phyloP scores from a whole-genome alignment of 2,329 filamentous ascomycete species.

The Monascus ruber region DNA sequence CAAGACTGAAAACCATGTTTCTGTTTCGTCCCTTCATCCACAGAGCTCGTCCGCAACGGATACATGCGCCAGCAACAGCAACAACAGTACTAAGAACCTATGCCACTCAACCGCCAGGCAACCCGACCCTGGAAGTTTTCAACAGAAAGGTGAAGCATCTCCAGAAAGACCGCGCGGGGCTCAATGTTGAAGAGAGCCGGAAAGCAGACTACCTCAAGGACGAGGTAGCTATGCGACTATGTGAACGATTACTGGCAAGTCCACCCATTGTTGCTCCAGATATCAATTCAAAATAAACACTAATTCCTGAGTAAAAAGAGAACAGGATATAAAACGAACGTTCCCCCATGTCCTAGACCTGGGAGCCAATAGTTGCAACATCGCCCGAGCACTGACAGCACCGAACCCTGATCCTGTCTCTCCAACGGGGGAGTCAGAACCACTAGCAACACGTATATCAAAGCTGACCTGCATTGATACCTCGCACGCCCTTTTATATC shows the following conservation, averaged over 20 bases:
- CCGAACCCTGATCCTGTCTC: slow-evolving; percentile 52
- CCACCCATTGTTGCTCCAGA: neutral
- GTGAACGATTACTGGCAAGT: slow-evolving; percentile 68
- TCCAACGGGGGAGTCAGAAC: slow-evolving; percentile 23
- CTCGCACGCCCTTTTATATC: slow-evolving; percentile 64
- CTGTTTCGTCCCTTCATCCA: slow-evolving; percentile 8
- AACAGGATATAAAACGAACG: slow-evolving; percentile 77
- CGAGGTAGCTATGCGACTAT: slow-evolving; percentile 73
- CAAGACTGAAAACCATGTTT: slow-evolving; percentile 10
- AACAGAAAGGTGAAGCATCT: slow-evolving; percentile 77
- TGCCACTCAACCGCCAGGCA: slow-evolving; percentile 66
- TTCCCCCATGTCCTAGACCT: slow-evolving; percentile 82
- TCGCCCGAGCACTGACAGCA: slow-evolving; percentile 66
- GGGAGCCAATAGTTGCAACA: slow-evolving; percentile 90
- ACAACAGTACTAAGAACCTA: slow-evolving; percentile 41
- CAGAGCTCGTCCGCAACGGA: slow-evolving; percentile 8
- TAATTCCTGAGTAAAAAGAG: neutral
- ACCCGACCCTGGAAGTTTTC: slow-evolving; percentile 79
- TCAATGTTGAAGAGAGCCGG: slow-evolving; percentile 58
- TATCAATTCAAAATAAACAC: no score
- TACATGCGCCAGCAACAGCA: slow-evolving; percentile 1
- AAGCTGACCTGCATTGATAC: slow-evolving; percentile 73
- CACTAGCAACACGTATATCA: slow-evolving; percentile 59
- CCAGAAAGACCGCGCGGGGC: slow-evolving; percentile 78
- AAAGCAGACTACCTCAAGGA: slow-evolving; percentile 88